A percentile compares a stretch with the other conserved stretches of the same genome.
Evolutionary conservation across 495 filamentous ascomycete genomes (phyloP).

Genomic region (Penicillium robsamsonii): DNA sequence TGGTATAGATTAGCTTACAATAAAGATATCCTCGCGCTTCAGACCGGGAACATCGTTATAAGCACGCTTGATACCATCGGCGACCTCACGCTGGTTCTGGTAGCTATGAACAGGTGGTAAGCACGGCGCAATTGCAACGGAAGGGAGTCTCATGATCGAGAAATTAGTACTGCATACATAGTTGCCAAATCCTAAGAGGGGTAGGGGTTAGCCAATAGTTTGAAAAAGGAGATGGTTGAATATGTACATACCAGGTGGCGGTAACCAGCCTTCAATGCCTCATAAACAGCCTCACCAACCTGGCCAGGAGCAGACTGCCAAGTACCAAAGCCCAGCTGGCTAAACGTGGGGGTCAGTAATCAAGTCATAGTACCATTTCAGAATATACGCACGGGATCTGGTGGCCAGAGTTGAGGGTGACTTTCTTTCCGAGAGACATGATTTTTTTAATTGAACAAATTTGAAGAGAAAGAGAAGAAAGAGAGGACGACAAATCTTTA

Average conservation of each 20-base stretch:
- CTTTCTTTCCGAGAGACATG: slow-evolving; percentile 50
- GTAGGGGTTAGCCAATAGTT: slow-evolving; percentile 22
- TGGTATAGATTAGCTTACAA: slow-evolving; percentile 28
- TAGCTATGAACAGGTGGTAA: slow-evolving; percentile 46
- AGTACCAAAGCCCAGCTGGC: slow-evolving; percentile 54
- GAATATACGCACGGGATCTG: slow-evolving; percentile 41
- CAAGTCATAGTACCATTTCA: too few species aligned
- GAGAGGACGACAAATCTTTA: slow-evolving; percentile 11
- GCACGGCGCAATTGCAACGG: slow-evolving; percentile 21
- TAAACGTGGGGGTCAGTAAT: slow-evolving; percentile 13
- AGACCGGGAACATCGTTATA: slow-evolving; percentile 47
- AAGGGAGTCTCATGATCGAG: background rate
- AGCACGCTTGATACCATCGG: slow-evolving; percentile 45
- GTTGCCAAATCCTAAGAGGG: slow-evolving; percentile 40
- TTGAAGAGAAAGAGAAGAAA: slow-evolving; percentile 10
- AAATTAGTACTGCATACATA: slow-evolving; percentile 30
- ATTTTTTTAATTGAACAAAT: background rate
- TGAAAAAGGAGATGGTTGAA: background rate
- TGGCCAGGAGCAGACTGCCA: slow-evolving; percentile 55
- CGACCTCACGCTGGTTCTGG: slow-evolving; percentile 51
- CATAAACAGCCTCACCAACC: slow-evolving; percentile 53
- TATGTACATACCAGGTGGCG: slow-evolving; percentile 48
- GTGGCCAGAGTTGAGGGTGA: slow-evolving; percentile 43
- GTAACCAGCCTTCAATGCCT: slow-evolving; percentile 54
- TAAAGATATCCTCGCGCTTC: slow-evolving; percentile 52